Evolutionary conservation across 1,284 basidiomycete genomes (phyloP).

Genomic region (Puccinia polysora): DNA sequence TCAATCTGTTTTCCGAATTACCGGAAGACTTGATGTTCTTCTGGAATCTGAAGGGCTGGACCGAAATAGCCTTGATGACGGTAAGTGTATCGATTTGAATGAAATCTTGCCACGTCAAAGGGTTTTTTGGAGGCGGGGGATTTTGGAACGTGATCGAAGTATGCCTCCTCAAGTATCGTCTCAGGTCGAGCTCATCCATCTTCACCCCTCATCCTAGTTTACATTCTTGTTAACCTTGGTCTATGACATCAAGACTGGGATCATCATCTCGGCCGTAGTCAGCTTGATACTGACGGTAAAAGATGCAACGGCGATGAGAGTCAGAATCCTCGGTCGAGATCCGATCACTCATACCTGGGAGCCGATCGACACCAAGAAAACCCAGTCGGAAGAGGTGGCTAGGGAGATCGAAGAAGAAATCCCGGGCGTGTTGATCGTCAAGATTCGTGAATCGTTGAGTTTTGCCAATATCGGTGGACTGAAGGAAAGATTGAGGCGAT

Average conservation of each 20-base stretch:
- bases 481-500: constrained; percentile 40
- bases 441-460: constrained; percentile 73
- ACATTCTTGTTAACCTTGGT: constrained; percentile 41
- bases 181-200: too few species aligned
- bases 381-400: constrained; percentile 62
- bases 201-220: constrained; percentile 13
- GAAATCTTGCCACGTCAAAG: background rate
- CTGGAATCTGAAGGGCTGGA: constrained; percentile 38
- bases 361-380: constrained; percentile 57
- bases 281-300: constrained; percentile 37
- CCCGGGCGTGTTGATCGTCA: constrained; percentile 71
- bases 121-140: background rate
- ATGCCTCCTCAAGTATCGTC: constrained; percentile 11
- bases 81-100: constrained; percentile 56
- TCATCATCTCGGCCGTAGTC: constrained; percentile 30
- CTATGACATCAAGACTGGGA: constrained; percentile 39
- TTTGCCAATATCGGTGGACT: constrained; percentile 57
- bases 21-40: constrained; percentile 77
- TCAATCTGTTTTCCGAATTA: constrained; percentile 73
- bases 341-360: constrained; percentile 78
- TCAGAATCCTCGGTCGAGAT: constrained; percentile 60
- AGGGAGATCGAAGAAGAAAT: constrained; percentile 68
- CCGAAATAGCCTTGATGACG: constrained; percentile 54
- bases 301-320: constrained; percentile 41
- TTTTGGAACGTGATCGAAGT: constrained; percentile 8